Evolutionary conservation across 2,329 filamentous ascomycete species (phyloP), one percentile per base, ranked within the genome.

Genomic region (Metarhizium guizhouense): DNA sequence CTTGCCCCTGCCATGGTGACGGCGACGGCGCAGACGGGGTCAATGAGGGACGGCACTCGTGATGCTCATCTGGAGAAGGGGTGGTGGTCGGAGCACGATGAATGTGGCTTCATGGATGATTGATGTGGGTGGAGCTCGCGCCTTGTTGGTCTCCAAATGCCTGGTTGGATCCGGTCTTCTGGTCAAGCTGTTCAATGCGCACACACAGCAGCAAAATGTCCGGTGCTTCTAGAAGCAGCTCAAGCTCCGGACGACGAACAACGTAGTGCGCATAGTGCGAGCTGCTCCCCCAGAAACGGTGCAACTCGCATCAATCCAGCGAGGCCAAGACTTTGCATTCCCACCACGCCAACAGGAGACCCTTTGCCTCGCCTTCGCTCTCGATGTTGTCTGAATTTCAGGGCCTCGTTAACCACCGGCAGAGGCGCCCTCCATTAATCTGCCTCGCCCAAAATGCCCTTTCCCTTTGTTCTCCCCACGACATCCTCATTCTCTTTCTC

Each of bases 401-500:
- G 4, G 13, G 5, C 34, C 14, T 20, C 29, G 42, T n/a, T 42
- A 32, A 25, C 20, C 47, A 47, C 25, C 34, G 25, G 51, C 55
- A 16, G 20, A 54, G 32, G 32, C 29, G 25, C 30, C 55, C 55
- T 34, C 38, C 51, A 6, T 56, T 50, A 11, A 29, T 8, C n/a
- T 49, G 8, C 6, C 25, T n/a, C 40, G 20, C n/a, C 47, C 62
- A 74, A 64, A 47, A 97, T 97, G 94, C 92, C 93, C 36, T 97
- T 89, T 68, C 87, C 88, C 13, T 96, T 96, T 66, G 75, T 82
- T 11, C 83, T 97, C 36, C 92, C 94, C 2, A 97, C 93, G 1
- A 96, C 93, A 5, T 95, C 91, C 38, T 83, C 87, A 54, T 86
- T 95, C 67, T 86, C 88, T 53, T 93, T 96, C 68, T 87, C 88